phyloP scores from a whole-genome alignment of 2,329 filamentous ascomycete species.

The Rhynchosporium agropyri region DNA sequence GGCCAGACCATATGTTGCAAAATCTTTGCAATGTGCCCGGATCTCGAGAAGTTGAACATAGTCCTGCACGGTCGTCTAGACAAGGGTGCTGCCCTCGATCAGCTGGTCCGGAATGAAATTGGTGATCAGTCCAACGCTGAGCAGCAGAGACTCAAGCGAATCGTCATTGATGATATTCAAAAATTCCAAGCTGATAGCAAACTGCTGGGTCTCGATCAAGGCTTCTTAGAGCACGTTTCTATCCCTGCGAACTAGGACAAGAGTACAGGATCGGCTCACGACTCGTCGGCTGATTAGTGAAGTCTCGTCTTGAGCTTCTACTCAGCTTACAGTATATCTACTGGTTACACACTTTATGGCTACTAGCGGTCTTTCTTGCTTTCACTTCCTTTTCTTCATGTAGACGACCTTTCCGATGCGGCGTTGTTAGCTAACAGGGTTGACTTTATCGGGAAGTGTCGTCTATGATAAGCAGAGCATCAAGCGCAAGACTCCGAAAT shows the following conservation, averaged over 20 bases:
- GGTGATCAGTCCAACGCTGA: not conserved
- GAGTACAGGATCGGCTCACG: not conserved
- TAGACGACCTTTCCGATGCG: not conserved
- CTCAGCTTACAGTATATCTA: not conserved
- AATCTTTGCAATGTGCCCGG: constrained; percentile 6
- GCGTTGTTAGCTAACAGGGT: not conserved
- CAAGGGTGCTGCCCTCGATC: not conserved
- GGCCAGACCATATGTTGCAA: constrained; percentile 4
- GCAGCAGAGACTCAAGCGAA: not conserved
- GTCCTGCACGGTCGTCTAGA: not conserved
- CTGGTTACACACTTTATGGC: not conserved
- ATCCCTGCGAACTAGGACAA: not conserved
- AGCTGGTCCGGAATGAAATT: not conserved
- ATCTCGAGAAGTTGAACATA: constrained; percentile 12
- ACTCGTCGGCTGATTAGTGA: not conserved
- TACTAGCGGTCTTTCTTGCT: not conserved
- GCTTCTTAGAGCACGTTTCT: not conserved
- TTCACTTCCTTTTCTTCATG: not conserved
- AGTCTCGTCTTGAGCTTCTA: not conserved
- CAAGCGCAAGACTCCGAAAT: not conserved
- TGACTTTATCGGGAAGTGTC: not conserved
- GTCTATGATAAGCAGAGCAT: not conserved
- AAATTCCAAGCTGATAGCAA: not conserved
- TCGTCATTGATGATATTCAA: not conserved
- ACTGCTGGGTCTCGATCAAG: not conserved